These are phyloP conservation scores for Kalmanozyma brasiliensis DNA, from an alignment of 1,284 basidiomycete species.

Conservation along the genomic window DNA sequence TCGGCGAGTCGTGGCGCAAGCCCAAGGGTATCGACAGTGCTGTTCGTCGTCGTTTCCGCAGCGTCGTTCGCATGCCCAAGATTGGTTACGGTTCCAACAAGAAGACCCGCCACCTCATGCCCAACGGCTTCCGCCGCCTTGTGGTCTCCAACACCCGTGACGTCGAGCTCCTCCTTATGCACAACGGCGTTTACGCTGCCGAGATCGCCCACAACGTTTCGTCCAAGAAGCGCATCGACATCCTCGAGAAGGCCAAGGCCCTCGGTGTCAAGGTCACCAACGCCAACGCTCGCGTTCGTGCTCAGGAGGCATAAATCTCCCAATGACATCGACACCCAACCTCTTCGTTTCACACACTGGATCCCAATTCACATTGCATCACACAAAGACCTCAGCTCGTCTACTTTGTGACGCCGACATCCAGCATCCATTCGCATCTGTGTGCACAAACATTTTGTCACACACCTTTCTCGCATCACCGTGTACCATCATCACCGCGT, in stretches of 20 bases:
- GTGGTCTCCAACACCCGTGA: slow-evolving; percentile 66
- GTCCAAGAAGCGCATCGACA: slow-evolving; percentile 92
- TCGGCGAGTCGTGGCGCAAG: slow-evolving; percentile 66
- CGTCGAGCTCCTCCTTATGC: slow-evolving; percentile 70
- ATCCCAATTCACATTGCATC: slow-evolving; percentile 20
- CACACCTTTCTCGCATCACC: slow-evolving; percentile 35
- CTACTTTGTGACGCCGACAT: slow-evolving; percentile 20
- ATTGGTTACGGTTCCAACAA: slow-evolving; percentile 69
- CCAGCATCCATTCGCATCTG: slow-evolving; percentile 20
- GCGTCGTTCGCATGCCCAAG: slow-evolving; percentile 64
- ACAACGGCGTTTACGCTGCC: slow-evolving; percentile 96
- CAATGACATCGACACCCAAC: not conserved
- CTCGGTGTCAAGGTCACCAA: slow-evolving; percentile 82
- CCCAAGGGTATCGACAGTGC: slow-evolving; percentile 67
- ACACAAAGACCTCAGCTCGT: slow-evolving; percentile 7
- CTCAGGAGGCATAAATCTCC: slow-evolving; percentile 79
- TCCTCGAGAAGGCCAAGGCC: slow-evolving; percentile 79
- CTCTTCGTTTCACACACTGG: slow-evolving; percentile 3
- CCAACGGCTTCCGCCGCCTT: slow-evolving; percentile 67
- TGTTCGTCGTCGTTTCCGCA: slow-evolving; percentile 66
- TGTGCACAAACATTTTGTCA: slow-evolving; percentile 25
- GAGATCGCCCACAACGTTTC: slow-evolving; percentile 97
- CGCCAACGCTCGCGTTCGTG: slow-evolving; percentile 90
- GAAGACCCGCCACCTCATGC: slow-evolving; percentile 68
- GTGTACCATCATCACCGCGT: slow-evolving; percentile 41